These are phyloP conservation scores for Sclerotiophoma versabilis DNA, from an alignment of 2,329 filamentous ascomycete genomes.

Conservation along the genomic window DNA sequence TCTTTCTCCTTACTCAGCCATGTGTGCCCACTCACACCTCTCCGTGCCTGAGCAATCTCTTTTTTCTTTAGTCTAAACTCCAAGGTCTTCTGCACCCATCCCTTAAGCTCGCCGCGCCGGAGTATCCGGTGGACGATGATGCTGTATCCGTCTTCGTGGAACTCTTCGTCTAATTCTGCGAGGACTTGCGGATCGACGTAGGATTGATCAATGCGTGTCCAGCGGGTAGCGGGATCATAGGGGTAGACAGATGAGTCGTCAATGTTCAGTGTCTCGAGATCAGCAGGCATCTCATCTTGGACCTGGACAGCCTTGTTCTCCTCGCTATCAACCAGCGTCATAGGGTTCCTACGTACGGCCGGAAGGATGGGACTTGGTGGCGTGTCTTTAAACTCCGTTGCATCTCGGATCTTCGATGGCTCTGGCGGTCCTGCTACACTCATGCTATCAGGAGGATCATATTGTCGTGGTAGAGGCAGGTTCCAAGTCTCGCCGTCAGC, in stretches of 20 bases:
- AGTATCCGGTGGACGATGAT: constrained; percentile 27
- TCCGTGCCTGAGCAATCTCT: background rate
- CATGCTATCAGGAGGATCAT: background rate
- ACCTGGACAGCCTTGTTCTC: background rate
- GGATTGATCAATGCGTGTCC: constrained; percentile 29
- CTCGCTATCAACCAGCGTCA: too few relatives aligned
- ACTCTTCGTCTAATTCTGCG: constrained; percentile 21
- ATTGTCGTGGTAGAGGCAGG: background rate
- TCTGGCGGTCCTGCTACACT: background rate
- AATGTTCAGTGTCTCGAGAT: background rate
- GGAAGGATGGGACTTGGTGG: constrained; percentile 8
- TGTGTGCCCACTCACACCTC: constrained; percentile 5
- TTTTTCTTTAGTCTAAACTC: constrained; percentile 15
- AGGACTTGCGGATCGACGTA: constrained; percentile 29
- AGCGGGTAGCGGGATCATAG: constrained; percentile 10
- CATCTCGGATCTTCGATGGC: background rate
- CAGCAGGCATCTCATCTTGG: background rate
- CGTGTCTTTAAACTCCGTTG: constrained; percentile 5
- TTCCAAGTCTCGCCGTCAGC: constrained; percentile 11
- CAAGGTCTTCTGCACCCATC: constrained; percentile 28
- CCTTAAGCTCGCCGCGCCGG: constrained; percentile 21
- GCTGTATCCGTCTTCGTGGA: constrained; percentile 23
- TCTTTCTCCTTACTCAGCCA: constrained; percentile 40
- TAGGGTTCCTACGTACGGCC: background rate
- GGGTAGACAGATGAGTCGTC: constrained; percentile 21